phyloP scores from a whole-genome alignment of 1,139 yeast species.

The Citeromyces siamensis region DNA sequence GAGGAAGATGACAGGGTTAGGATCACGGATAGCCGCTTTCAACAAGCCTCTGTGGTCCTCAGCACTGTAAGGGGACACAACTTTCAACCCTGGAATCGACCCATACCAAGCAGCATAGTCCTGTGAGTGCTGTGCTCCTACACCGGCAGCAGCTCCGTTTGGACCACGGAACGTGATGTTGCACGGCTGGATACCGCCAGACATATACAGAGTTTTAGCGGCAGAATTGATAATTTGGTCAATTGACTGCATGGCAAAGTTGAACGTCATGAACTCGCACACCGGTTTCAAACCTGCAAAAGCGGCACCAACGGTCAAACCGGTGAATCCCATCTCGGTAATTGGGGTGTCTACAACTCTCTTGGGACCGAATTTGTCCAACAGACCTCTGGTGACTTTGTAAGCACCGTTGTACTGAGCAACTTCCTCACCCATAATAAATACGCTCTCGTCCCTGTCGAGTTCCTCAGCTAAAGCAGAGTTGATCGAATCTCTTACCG shows the following conservation, averaged over 20 bases:
- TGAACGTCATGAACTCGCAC: slow-evolving; percentile 98
- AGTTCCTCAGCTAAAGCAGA: slow-evolving; percentile 94
- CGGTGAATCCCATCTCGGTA: slow-evolving; percentile 99
- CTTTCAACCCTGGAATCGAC: slow-evolving; percentile 95
- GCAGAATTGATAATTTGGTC: slow-evolving; percentile 98
- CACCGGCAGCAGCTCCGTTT: slow-evolving; percentile 99
- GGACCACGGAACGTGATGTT: slow-evolving; percentile 98
- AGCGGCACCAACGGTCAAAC: slow-evolving; percentile 95
- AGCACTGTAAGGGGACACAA: slow-evolving; percentile 87
- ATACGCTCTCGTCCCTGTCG: slow-evolving; percentile 91
- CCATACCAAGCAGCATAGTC: slow-evolving; percentile 98
- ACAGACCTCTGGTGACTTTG: slow-evolving; percentile 89
- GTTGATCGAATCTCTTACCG: slow-evolving; percentile 96
- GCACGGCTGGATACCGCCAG: slow-evolving; percentile 97
- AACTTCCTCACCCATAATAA: slow-evolving; percentile 97
- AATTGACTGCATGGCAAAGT: slow-evolving; percentile 99
- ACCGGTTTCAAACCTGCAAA: slow-evolving; percentile 95
- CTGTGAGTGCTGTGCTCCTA: slow-evolving; percentile 98
- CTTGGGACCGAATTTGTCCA: slow-evolving; percentile 95
- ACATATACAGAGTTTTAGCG: slow-evolving; percentile 97
- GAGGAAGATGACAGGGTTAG: slow-evolving; percentile 92
- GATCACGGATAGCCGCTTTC: slow-evolving; percentile 96
- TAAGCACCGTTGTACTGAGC: slow-evolving; percentile 99
- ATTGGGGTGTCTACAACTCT: slow-evolving; percentile 97
- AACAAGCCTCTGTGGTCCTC: slow-evolving; percentile 94